Conservation (phyloP, 2,329 filamentous ascomycete genomes). For the Colletotrichum tropicale region DNA sequence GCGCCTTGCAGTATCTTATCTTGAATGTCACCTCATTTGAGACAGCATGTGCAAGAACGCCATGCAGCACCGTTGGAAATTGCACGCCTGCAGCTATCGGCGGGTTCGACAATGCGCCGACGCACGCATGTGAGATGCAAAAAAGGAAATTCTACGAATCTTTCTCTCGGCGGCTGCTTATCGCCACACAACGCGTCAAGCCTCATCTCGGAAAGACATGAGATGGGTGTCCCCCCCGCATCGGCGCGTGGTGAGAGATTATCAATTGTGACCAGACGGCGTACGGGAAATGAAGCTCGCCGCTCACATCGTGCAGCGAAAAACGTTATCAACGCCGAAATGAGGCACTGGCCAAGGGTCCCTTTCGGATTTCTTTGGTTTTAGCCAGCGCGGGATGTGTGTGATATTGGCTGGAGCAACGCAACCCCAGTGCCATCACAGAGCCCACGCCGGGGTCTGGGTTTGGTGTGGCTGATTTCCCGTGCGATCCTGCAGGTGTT, state of each 20-base stretch:
- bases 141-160: not conserved
- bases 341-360: not conserved
- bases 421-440: not conserved
- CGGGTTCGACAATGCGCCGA: not conserved
- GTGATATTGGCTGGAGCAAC: not conserved
- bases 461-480: not conserved
- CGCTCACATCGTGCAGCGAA: not conserved
- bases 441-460: not conserved
- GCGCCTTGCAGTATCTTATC: not conserved
- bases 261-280: slow-evolving; percentile 9
- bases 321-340: not conserved
- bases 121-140: not conserved
- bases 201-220: not conserved
- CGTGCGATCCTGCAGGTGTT: not conserved
- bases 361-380: not conserved
- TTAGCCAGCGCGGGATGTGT: not conserved
- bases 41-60: not conserved
- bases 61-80: slow-evolving; percentile 1
- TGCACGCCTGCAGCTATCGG: slow-evolving; percentile 2
- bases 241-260: not conserved
- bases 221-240: not conserved
- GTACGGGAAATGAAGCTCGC: not conserved
- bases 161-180: not conserved
- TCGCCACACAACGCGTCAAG: not conserved
- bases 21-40: not conserved